phyloP scores from a whole-genome alignment of 495 filamentous ascomycete species.

The Aspergillus leporis region DNA sequence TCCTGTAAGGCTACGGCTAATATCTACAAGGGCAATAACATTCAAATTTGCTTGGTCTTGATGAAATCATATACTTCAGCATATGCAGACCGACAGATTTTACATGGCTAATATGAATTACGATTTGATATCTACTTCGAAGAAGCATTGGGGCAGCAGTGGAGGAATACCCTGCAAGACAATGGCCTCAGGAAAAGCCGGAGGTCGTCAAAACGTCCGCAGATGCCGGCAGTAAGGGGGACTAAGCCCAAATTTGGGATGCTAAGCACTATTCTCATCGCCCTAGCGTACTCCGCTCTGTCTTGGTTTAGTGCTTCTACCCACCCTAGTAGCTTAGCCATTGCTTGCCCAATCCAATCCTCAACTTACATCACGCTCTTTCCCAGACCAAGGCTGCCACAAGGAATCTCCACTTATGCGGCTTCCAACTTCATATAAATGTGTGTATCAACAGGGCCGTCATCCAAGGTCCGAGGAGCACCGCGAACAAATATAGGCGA shows the following conservation, averaged over 20 bases:
- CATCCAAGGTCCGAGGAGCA: not conserved
- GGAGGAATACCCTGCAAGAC: not conserved
- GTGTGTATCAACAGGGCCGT: not conserved
- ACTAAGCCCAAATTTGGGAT: not conserved
- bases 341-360: not conserved
- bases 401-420: not conserved
- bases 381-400: not conserved
- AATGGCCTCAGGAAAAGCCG: not conserved
- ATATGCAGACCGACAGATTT: too few species aligned
- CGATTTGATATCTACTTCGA: too few species aligned
- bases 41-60: not conserved
- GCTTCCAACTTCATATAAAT: not conserved
- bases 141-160: too few species aligned
- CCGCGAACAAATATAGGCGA: not conserved
- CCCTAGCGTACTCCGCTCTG: not conserved
- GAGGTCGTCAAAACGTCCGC: not conserved
- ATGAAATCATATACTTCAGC: too few species aligned
- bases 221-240: not conserved
- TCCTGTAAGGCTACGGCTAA: not conserved
- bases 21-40: not conserved
- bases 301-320: not conserved
- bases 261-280: not conserved
- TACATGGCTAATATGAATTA: too few species aligned
- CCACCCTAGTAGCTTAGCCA: not conserved
- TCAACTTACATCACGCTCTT: not conserved